A percentile compares a stretch with the other conserved stretches of the same genome.
phyloP scores from a whole-genome alignment of 2,329 filamentous ascomycete species.

The Pyrenochaeta sp. region DNA sequence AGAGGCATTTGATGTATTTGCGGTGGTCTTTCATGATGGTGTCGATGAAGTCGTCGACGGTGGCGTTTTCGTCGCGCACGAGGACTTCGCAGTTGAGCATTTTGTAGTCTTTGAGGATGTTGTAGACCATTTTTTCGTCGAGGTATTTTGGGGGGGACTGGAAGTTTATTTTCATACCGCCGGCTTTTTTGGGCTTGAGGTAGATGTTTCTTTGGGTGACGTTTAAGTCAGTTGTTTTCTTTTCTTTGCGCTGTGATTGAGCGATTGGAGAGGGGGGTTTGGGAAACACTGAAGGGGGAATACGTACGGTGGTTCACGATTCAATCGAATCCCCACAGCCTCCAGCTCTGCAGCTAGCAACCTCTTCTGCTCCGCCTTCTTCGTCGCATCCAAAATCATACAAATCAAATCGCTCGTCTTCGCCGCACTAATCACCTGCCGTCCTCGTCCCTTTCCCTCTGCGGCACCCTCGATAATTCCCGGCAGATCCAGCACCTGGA shows the following conservation, averaged over 20 bases:
- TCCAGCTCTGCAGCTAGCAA: slow-evolving; percentile 92
- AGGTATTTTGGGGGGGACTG: slow-evolving; percentile 85
- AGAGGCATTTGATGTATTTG: slow-evolving; percentile 93
- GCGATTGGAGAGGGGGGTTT: no score
- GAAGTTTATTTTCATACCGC: slow-evolving; percentile 99
- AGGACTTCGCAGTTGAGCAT: slow-evolving; percentile 97
- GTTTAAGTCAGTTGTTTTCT: no score
- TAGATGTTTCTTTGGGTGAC: slow-evolving; percentile 99
- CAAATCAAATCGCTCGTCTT: slow-evolving; percentile 98
- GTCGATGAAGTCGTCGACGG: slow-evolving; percentile 98
- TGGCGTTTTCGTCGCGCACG: slow-evolving; percentile 89
- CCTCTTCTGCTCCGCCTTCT: slow-evolving; percentile 90
- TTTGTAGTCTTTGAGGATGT: slow-evolving; percentile 98
- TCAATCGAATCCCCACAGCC: slow-evolving; percentile 91
- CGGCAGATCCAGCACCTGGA: slow-evolving; percentile 95
- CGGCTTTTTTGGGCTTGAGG: slow-evolving; percentile 92
- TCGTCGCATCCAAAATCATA: slow-evolving; percentile 97
- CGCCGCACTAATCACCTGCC: slow-evolving; percentile 96
- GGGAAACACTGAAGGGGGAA: slow-evolving; percentile 1
- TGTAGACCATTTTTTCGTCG: slow-evolving; percentile 98
- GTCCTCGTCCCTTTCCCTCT: slow-evolving; percentile 92
- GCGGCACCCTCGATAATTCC: slow-evolving; percentile 98
- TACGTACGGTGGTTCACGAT: slow-evolving; percentile 83
- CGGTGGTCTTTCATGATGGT: slow-evolving; percentile 99
- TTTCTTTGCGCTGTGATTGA: no score